Base-by-base conservation (phyloP, 495 filamentous ascomycete genomes). In the Thermothielavioides terrestris region DNA sequence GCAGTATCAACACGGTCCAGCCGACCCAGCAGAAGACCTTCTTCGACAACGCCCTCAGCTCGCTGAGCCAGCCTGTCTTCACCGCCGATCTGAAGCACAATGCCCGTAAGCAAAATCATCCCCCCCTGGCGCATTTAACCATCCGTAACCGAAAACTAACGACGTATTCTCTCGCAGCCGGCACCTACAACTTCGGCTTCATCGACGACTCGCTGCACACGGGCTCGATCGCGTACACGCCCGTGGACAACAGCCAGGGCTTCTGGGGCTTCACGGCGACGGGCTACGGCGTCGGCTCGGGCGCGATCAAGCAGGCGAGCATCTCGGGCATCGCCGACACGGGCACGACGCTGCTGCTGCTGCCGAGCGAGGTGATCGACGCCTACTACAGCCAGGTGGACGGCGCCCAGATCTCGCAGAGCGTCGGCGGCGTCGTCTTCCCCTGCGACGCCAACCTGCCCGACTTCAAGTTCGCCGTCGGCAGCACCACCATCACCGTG, bases 291-390 rank as follows among this genome's bases (percentile, higher is more conserved):
- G 49, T 36, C 55, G 28, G 75, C 32, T 68, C 73, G 40, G 80
- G 81, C 57, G 72, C 70, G 38, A 49, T 46, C 52, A 36, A 21
- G 44, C 40, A 31, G 14, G 18, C 47, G 15, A 20, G 81, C 32
- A 79, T 89, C 10, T 67, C 84, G 53, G 81, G 82, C 55, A 58
- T 58, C 40, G 56, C 56, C 31, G 82, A 84, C 53, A 77, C 73
- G 2, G 88, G 88, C 20, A 91, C 86, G 46, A 84, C 86, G 25
- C 83, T 94, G 12, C 61, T 88, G 42, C 70, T 86, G 54, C 72
- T 91, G 17, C 76, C 78, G 43, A 57, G 67, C 42, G 49, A 59
- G 26, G 71, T 87, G 56, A 77, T 82, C 49, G 55, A 63, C 1
- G 76, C 69, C 46, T 94, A 92, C 74, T 94, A 89, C 71, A 45